phyloP scores from a whole-genome alignment of 2,329 filamentous ascomycete genomes.

The Exserohilum turcica region DNA sequence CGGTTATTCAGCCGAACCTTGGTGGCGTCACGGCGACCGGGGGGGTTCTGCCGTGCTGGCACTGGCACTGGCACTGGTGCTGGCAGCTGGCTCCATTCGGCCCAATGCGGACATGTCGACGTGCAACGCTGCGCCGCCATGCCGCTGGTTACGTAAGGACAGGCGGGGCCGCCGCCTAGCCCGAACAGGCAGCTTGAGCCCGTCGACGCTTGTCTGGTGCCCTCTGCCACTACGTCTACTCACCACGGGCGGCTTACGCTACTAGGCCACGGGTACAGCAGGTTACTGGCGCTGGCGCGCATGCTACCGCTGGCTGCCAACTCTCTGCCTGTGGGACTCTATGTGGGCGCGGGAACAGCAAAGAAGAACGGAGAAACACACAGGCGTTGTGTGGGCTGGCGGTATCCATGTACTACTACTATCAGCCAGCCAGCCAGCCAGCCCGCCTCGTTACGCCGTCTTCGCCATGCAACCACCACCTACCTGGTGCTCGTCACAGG shows the following conservation, averaged over 20 bases:
- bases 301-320: too few relatives aligned
- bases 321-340: too few relatives aligned
- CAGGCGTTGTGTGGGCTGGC: too few relatives aligned
- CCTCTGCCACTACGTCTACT: too few relatives aligned
- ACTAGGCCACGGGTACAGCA: not conserved
- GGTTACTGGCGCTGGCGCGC: too few relatives aligned
- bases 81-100: constrained; percentile 13
- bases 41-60: constrained; percentile 7
- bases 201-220: not conserved
- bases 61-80: too few relatives aligned
- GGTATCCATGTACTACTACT: too few relatives aligned
- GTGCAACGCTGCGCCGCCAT: constrained; percentile 4
- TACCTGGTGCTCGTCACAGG: not conserved
- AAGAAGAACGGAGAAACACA: too few relatives aligned
- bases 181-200: constrained; percentile 12
- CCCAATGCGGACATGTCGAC: constrained; percentile 16
- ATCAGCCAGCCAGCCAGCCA: too few relatives aligned
- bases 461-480: constrained; percentile 1
- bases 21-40: constrained; percentile 5
- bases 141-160: constrained; percentile 18
- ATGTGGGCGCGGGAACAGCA: too few relatives aligned
- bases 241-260: not conserved
- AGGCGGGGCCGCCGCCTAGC: constrained; percentile 11
- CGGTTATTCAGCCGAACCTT: constrained; percentile 24
- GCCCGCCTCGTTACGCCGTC: constrained; percentile 10